These are phyloP conservation scores for Backusella westeae DNA, from an alignment of 192 early-diverging fungal genomes.

Conservation along the genomic window DNA sequence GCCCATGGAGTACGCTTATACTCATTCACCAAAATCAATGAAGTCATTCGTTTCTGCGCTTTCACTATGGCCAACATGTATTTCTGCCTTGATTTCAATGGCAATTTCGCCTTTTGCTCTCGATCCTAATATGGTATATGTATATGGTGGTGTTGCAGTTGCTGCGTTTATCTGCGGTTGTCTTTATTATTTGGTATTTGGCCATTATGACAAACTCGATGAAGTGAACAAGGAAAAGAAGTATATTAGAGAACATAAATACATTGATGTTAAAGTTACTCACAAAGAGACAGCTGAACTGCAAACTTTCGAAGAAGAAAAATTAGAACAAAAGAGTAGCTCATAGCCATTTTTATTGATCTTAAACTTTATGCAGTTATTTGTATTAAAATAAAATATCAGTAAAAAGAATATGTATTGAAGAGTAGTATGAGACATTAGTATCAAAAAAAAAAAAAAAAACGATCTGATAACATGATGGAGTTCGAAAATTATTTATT, in stretches of 20 bases:
- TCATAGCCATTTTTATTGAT: not conserved
- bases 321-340: not conserved
- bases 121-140: conserved; percentile 54
- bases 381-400: not conserved
- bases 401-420: no score
- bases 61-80: conserved; percentile 55
- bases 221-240: conserved; percentile 7
- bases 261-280: not conserved
- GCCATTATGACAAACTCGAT: conserved; percentile 55
- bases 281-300: not conserved
- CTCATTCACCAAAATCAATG: conserved; percentile 58
- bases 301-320: not conserved
- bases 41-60: conserved; percentile 63
- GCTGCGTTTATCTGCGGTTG: conserved; percentile 33
- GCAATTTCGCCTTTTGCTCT: conserved; percentile 50
- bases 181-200: conserved; percentile 54
- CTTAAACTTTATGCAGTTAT: not conserved
- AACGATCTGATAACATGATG: not conserved
- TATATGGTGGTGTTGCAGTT: conserved; percentile 52
- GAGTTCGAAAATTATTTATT: not conserved
- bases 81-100: conserved; percentile 55
- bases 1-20: conserved; percentile 65
- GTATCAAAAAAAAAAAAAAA: no score
- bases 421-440: no score
- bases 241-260: not conserved